Evolutionary conservation across 2,329 filamentous ascomycete genomes (phyloP).

Genomic region (Rasamsonia emersonii): DNA sequence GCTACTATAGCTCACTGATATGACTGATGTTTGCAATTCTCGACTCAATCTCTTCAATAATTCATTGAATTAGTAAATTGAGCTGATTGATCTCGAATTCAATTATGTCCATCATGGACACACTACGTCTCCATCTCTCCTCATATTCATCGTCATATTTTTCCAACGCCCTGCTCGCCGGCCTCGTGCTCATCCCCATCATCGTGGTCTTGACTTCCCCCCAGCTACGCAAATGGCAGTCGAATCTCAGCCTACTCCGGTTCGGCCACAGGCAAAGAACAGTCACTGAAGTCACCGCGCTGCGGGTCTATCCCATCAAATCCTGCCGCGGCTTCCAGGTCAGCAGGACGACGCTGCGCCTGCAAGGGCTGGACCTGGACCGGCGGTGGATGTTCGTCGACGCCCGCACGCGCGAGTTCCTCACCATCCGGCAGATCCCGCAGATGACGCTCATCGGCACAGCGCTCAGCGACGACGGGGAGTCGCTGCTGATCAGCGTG

Average conservation of each 20-base stretch:
- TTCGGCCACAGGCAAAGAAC: no score
- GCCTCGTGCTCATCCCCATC: slow-evolving; percentile 4
- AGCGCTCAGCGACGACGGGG: slow-evolving; percentile 35
- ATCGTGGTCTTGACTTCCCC: slow-evolving; percentile 2
- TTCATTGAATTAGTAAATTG: no score
- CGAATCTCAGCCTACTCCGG: no score
- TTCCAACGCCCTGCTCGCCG: no score
- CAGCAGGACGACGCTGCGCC: slow-evolving; percentile 42
- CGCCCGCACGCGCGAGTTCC: slow-evolving; percentile 44
- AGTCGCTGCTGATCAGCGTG: slow-evolving; percentile 29
- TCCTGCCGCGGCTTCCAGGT: slow-evolving; percentile 56
- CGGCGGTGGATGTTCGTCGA: slow-evolving; percentile 60
- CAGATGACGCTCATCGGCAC: slow-evolving; percentile 57
- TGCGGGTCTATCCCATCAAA: slow-evolving; percentile 58
- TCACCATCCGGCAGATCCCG: slow-evolving; percentile 54
- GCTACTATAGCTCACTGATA: no score
- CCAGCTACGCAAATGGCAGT: slow-evolving; percentile 4
- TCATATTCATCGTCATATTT: no score
- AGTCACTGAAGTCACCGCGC: slow-evolving; percentile 22
- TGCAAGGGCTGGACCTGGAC: slow-evolving; percentile 53
- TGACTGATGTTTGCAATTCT: no score
- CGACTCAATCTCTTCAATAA: no score
- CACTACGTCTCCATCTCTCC: neutral
- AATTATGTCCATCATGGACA: neutral
- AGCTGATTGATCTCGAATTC: no score